Base-by-base conservation (phyloP, 2,329 filamentous ascomycete species). In the Penicillium vulpinum region DNA sequence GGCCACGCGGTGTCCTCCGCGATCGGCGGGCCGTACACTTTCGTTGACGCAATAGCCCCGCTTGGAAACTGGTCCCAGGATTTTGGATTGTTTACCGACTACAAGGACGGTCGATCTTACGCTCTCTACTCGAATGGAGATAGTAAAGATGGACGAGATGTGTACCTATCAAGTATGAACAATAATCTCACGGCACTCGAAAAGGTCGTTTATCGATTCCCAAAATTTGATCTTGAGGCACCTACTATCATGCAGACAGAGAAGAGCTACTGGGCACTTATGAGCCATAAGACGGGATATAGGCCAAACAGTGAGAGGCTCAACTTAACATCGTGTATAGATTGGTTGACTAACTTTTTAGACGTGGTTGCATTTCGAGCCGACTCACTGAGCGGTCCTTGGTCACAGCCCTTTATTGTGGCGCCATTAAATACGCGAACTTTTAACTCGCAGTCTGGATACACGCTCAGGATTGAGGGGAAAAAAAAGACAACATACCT, bases 231-330 rank as follows among this genome's bases (percentile, higher is more conserved):
- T 60, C 76, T 86, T 1, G 84, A 86, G 62, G 84, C 83, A 0
- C 84, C 84, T 0, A 84, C 81, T 0, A 85, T 86, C 50, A 74
- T 86, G 6, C 83, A 85, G 65, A 86, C 84, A 0, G 82, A 86
- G 2, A 76, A 77, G 57, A 84, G 81, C 61, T 86, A 86, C 62
- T 86, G 81, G 62, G 81, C 83, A 0, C 64, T 86, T 35, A 85
- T 86, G 83, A 84, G 81, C 61, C 84, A 86, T 60, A 86, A 86
- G 74, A 86, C 84, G 0, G 84, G 84, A 0, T 86, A 86, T 53
- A 74, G 84, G n/a, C 83, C 84, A 0, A 86, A 86, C 50, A 85
- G 76, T 72, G 44, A 58, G 67, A 57, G 22, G 0, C 16, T 4
- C 3, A 5, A 1, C 38, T 24, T 2, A 9, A 4, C 4, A 3